Percentiles rank a stretch among this genome's conserved stretches.
Evolutionary conservation across 179 eudicot species (phyloP).

Genomic region (Dionaea muscipula): DNA sequence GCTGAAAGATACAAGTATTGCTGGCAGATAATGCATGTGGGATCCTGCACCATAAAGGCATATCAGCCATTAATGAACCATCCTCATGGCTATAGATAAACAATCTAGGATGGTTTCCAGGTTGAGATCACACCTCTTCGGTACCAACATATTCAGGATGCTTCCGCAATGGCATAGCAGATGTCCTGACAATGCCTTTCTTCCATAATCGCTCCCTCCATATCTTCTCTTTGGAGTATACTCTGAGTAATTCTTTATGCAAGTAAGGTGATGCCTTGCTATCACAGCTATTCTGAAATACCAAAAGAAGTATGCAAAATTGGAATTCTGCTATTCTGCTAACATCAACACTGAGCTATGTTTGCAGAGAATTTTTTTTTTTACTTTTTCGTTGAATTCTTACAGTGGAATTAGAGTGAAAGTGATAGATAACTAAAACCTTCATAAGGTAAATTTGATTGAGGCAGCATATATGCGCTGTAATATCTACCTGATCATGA

Average conservation of each 20-base stretch:
- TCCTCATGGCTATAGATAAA: neutral
- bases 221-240: conserved; percentile 54
- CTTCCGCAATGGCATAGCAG: conserved; percentile 60
- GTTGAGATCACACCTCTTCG: conserved; percentile 57
- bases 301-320: conserved; percentile 8
- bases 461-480: too few relatives aligned
- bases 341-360: too few relatives aligned
- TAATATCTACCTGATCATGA: too few relatives aligned
- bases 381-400: too few relatives aligned
- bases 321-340: neutral
- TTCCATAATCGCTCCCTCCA: conserved; percentile 88
- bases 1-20: conserved; percentile 90
- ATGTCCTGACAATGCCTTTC: conserved; percentile 66
- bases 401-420: too few relatives aligned
- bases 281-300: conserved; percentile 62
- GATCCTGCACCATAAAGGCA: conserved; percentile 51
- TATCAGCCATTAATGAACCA: neutral
- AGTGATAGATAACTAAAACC: too few relatives aligned
- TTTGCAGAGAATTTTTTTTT: too few relatives aligned
- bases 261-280: conserved; percentile 53
- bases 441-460: too few relatives aligned
- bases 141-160: conserved; percentile 75
- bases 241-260: conserved; percentile 57
- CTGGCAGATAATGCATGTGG: conserved; percentile 85
- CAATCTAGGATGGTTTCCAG: neutral